Percentiles rank a stretch among this genome's conserved stretches.
Evolutionary conservation across 2,329 filamentous ascomycete genomes (phyloP).

Genomic region (Taxawa tesnikishii): DNA sequence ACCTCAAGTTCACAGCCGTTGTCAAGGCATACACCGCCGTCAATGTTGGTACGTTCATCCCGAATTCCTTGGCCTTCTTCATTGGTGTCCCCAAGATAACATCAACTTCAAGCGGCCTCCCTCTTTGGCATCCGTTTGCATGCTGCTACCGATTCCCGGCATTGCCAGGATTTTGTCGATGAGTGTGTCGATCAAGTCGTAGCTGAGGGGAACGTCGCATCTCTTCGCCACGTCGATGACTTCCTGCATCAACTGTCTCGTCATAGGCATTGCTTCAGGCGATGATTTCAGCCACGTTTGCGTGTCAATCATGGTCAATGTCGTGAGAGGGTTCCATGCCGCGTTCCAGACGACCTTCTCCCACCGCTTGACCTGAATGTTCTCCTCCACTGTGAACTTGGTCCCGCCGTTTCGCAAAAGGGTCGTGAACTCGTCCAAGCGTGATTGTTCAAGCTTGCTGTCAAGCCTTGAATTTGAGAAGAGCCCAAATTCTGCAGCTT

Average conservation of each 20-base stretch:
- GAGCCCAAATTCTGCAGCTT: slow-evolving; percentile 44
- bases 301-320: slow-evolving; percentile 29
- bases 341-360: slow-evolving; percentile 50
- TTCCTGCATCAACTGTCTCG: slow-evolving; percentile 28
- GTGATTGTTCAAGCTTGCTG: slow-evolving; percentile 18
- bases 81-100: slow-evolving; percentile 33
- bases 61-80: slow-evolving; percentile 25
- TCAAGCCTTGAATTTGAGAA: slow-evolving; percentile 28
- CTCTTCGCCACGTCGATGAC: slow-evolving; percentile 27
- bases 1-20: slow-evolving; percentile 14
- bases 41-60: slow-evolving; percentile 26
- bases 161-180: slow-evolving; percentile 26
- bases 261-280: slow-evolving; percentile 24
- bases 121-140: slow-evolving; percentile 31
- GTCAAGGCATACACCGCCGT: slow-evolving; percentile 24
- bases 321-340: slow-evolving; percentile 46
- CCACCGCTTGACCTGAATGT: slow-evolving; percentile 48
- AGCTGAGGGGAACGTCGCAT: slow-evolving; percentile 25
- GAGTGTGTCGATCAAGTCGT: slow-evolving; percentile 25
- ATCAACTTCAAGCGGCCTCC: slow-evolving; percentile 32
- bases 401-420: slow-evolving; percentile 32
- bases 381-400: slow-evolving; percentile 34
- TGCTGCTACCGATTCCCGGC: slow-evolving; percentile 30
- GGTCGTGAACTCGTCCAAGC: slow-evolving; percentile 29
- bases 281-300: slow-evolving; percentile 30